A percentile compares a stretch with the other conserved stretches of the same genome.
Conservation (phyloP, 257 asterid genomes). For the Orobanche coerulescens region DNA sequence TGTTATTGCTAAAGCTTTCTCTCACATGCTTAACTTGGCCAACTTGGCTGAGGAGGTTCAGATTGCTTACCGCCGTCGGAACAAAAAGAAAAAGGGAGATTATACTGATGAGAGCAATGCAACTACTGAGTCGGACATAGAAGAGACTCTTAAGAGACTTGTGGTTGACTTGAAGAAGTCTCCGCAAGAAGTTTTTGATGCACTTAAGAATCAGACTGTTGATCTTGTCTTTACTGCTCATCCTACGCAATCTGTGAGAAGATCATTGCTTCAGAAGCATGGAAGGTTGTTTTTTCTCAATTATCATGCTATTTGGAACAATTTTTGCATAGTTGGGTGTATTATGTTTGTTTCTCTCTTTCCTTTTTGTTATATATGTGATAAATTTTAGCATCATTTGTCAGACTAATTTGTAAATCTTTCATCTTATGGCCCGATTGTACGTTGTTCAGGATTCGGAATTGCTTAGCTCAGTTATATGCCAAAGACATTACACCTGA, state of each 20-base stretch:
- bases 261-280: slow-evolving; percentile 57
- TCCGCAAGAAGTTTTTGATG: slow-evolving; percentile 53
- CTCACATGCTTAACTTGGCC: slow-evolving; percentile 63
- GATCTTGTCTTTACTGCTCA: slow-evolving; percentile 60
- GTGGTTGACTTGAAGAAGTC: slow-evolving; percentile 48
- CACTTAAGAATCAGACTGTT: slow-evolving; percentile 54
- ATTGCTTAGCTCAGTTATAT: slow-evolving; percentile 43
- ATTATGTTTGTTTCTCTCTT: not conserved
- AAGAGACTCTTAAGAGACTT: slow-evolving; percentile 55
- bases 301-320: not conserved
- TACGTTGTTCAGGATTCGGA: slow-evolving; percentile 40
- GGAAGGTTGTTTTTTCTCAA: slow-evolving; percentile 35
- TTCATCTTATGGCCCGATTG: not conserved
- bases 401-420: not conserved
- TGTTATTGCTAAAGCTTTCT: slow-evolving; percentile 49
- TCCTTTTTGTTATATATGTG: not conserved
- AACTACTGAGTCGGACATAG: slow-evolving; percentile 56
- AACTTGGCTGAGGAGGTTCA: slow-evolving; percentile 67
- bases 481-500: slow-evolving; percentile 52
- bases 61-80: slow-evolving; percentile 44
- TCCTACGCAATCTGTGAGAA: slow-evolving; percentile 50
- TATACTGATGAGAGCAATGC: slow-evolving; percentile 52
- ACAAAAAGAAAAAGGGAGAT: slow-evolving; percentile 48
- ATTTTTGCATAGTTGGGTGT: not conserved
- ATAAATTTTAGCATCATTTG: not conserved